Conservation (phyloP, 768 basidiomycete genomes). For the Termitomyces bulborhizus region DNA sequence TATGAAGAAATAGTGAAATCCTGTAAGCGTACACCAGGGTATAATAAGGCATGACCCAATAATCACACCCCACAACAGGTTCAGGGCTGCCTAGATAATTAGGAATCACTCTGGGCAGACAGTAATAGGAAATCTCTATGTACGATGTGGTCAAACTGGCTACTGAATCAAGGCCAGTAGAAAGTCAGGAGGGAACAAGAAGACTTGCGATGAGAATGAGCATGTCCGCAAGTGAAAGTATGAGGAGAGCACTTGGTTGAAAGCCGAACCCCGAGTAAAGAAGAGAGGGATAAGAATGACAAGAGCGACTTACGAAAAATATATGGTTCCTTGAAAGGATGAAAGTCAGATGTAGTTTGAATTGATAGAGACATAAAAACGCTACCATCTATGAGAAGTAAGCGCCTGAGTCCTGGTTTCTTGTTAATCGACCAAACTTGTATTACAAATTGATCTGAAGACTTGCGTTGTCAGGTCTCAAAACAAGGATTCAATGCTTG, state of each 20-base stretch:
- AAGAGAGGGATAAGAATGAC: neutral
- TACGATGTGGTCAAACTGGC: slow-evolving; percentile 6
- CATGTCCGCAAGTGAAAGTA: slow-evolving; percentile 16
- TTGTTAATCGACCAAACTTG: slow-evolving; percentile 11
- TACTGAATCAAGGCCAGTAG: neutral
- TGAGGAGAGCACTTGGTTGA: slow-evolving; percentile 16
- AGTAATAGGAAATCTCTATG: neutral
- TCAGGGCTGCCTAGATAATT: slow-evolving; percentile 12
- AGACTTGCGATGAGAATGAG: slow-evolving; percentile 20
- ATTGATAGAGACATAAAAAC: neutral
- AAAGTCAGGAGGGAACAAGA: neutral
- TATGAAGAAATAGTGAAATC: no score
- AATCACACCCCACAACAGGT: no score
- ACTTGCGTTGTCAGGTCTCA: no score
- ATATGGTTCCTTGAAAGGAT: slow-evolving; percentile 13
- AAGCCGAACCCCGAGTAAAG: neutral
- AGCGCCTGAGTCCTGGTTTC: slow-evolving; percentile 17
- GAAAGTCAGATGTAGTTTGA: neutral
- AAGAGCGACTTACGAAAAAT: slow-evolving; percentile 18
- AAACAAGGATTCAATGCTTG: no score
- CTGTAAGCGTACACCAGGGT: no score
- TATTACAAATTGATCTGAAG: no score
- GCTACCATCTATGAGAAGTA: slow-evolving; percentile 21
- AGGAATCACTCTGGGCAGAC: neutral
- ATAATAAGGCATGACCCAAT: no score